phyloP scores from a whole-genome alignment of 106 monocot species.

The Alisma plantagoaquatica region DNA sequence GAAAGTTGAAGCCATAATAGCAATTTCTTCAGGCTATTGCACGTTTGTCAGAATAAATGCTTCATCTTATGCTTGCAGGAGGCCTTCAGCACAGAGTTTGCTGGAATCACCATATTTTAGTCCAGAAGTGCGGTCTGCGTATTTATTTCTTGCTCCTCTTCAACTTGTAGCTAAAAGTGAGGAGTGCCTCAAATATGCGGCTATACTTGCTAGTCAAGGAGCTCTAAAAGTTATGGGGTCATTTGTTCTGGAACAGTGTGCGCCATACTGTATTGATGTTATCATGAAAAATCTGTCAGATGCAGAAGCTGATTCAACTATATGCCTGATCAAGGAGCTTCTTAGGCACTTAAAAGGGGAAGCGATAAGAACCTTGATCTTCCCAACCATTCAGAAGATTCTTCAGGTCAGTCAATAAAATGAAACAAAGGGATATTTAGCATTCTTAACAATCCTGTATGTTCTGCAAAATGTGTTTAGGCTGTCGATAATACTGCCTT shows the following conservation, averaged over 20 bases:
- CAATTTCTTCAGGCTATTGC: too few relatives aligned
- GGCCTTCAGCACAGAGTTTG: constrained; percentile 73
- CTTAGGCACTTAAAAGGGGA: constrained; percentile 52
- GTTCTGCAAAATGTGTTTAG: too few relatives aligned
- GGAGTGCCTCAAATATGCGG: constrained; percentile 58
- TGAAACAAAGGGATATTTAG: too few relatives aligned
- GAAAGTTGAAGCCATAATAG: too few relatives aligned
- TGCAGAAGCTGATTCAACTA: constrained; percentile 65
- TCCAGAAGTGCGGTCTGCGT: constrained; percentile 54
- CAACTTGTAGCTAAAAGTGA: constrained; percentile 51
- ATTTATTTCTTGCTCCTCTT: constrained; percentile 78
- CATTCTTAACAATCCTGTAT: too few relatives aligned
- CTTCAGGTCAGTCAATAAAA: constrained; percentile 59
- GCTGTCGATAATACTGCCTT: too few relatives aligned
- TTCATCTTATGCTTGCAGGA: constrained; percentile 32
- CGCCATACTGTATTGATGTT: constrained; percentile 51
- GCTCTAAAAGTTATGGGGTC: constrained; percentile 66
- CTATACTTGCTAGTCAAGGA: constrained; percentile 65
- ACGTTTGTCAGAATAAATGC: constrained; percentile 4
- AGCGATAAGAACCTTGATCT: constrained; percentile 44
- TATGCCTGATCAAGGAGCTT: constrained; percentile 72
- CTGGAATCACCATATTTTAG: constrained; percentile 77
- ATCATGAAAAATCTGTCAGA: constrained; percentile 49
- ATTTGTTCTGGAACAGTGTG: constrained; percentile 82
- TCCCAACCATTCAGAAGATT: constrained; percentile 88